These are phyloP conservation scores for Pleodorina starrii DNA, from an alignment of 139 green algal genomes.

Conservation along the genomic window DNA sequence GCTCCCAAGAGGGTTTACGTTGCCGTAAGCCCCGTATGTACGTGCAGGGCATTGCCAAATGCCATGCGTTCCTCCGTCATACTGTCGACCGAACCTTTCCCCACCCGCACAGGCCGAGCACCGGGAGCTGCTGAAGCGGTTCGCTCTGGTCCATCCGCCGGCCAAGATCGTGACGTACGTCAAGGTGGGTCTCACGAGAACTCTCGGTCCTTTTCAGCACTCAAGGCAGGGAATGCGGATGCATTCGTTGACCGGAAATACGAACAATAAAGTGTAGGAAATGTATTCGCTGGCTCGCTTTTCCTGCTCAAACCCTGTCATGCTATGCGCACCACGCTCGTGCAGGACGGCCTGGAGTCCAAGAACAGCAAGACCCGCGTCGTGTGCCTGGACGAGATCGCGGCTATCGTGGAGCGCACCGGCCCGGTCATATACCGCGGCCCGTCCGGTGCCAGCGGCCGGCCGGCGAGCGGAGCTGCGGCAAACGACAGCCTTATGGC, in stretches of 20 bases:
- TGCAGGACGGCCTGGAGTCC: conserved; percentile 81
- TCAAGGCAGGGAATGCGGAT: too few species aligned
- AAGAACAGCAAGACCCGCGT: conserved; percentile 95
- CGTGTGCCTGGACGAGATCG: conserved; percentile 90
- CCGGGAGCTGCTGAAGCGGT: conserved; percentile 83
- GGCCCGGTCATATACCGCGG: conserved; percentile 65
- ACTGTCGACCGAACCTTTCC: too few species aligned
- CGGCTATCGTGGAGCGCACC: conserved; percentile 71
- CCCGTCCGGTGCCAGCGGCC: background rate
- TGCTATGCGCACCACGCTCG: background rate
- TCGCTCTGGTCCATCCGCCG: conserved; percentile 70
- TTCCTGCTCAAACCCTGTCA: background rate
- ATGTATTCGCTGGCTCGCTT: background rate
- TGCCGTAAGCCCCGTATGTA: too few species aligned
- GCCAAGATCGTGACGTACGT: conserved; percentile 54
- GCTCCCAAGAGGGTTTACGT: too few species aligned
- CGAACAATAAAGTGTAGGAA: too few species aligned
- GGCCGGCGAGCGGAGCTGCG: background rate
- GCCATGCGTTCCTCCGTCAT: too few species aligned
- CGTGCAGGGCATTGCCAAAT: too few species aligned
- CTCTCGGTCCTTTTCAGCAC: background rate
- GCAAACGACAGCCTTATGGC: conserved; percentile 50
- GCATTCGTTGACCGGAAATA: too few species aligned
- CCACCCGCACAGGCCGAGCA: conserved; percentile 62
- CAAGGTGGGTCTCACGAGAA: conserved; percentile 51